phyloP scores from a whole-genome alignment of 768 basidiomycete species.

The Fomitopsis serialis region DNA sequence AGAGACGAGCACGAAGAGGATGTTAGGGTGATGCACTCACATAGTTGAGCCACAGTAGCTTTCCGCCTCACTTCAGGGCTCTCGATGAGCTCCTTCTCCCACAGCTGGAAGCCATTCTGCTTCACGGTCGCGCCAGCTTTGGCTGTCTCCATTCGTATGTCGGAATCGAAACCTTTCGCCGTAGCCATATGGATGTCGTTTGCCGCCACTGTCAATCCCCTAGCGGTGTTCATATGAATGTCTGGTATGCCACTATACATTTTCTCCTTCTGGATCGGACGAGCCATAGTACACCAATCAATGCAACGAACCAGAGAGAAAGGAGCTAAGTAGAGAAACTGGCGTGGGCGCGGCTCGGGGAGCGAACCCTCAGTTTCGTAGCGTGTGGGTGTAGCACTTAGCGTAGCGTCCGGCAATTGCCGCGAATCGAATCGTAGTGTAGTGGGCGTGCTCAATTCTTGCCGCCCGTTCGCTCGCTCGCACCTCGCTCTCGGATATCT shows the following conservation, averaged over 20 bases:
- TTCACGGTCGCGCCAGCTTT: constrained; percentile 49
- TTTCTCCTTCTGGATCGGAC: neutral
- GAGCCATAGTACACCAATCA: no score
- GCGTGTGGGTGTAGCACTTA: no score
- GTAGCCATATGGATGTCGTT: constrained; percentile 61
- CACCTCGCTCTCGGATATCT: no score
- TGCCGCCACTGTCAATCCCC: constrained; percentile 42
- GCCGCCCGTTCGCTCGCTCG: no score
- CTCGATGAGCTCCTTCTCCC: constrained; percentile 84
- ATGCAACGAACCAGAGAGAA: no score
- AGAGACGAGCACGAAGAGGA: neutral
- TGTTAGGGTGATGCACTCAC: constrained; percentile 39
- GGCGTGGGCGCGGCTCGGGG: no score
- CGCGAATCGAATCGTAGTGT: no score
- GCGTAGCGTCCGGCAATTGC: no score
- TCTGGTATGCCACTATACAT: constrained; percentile 31
- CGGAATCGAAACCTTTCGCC: constrained; percentile 47
- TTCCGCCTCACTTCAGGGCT: constrained; percentile 89
- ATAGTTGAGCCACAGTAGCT: constrained; percentile 95
- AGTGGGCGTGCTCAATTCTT: no score
- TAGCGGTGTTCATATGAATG: constrained; percentile 78
- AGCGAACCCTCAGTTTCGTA: no score
- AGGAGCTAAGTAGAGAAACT: no score
- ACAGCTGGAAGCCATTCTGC: constrained; percentile 52
- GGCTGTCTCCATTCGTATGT: constrained; percentile 69